Base-by-base conservation (phyloP, 1,284 basidiomycete genomes). In the Pholiota adiposa region DNA sequence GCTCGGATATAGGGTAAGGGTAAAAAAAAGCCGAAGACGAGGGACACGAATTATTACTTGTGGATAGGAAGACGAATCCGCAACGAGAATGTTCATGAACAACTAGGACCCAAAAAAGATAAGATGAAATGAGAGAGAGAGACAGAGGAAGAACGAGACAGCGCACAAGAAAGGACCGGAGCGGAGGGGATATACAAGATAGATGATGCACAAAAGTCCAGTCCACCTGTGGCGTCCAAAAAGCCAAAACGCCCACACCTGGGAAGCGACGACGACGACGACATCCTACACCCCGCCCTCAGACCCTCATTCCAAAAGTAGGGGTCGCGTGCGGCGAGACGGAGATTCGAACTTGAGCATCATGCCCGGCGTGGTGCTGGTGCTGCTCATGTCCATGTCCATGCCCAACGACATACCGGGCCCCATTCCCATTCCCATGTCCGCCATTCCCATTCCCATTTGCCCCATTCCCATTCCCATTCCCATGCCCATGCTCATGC, bases 291-390 rank as follows among this genome's bases (percentile, higher is more conserved):
- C 48, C 18, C 27, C 53, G 25, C 14, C 23, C 55, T 58, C 56
- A 71, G 3, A 67, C 70, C 57, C 70, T 72, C 69, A 73, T 69
- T 69, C 72, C 72, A 69, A 70, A 66, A 67, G 67, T 55, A 71
- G 66, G 59, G 66, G 70, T 58, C 66, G 72, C 27, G 11, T 11
- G n/a, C 58, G 70, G 64, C 64, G 72, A 65, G 63, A 66, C 65
- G 62, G 67, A 19, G 68, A 69, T 63, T 67, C 71, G 67, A 67
- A 71, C 64, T 66, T 71, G 68, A 67, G 66, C 69, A 56, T 60
- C 63, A 55, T 58, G 56, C 34, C 61, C 59, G 48, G 56, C 60
- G 61, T 61, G 56, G 34, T 51, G 58, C 29, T 41, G 29, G 55
- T 31, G 29, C 29, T 31, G 29, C 29, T 11, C 29, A 23, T 25